A percentile compares a stretch with the other conserved stretches of the same genome.
phyloP scores from a whole-genome alignment of 257 asterid species.

The Catharanthus roseus region DNA sequence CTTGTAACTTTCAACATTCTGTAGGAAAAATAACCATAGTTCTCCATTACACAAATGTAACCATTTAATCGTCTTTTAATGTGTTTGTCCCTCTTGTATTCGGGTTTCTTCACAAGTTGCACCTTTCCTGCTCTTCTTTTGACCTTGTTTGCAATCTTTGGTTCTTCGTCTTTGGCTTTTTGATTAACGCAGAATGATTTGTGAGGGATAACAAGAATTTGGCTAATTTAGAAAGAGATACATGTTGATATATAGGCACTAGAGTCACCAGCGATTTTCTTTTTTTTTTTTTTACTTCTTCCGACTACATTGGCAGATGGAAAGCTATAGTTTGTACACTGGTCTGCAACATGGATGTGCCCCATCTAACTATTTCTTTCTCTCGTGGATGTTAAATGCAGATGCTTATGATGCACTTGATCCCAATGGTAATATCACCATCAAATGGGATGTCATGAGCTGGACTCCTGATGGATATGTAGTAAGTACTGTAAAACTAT shows the following conservation, averaged over 20 bases:
- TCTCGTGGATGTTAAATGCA: slow-evolving; percentile 22
- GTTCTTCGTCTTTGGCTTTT: not conserved
- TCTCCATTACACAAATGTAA: too few species aligned
- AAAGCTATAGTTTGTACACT: not conserved
- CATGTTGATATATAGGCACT: not conserved
- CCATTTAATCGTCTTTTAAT: too few species aligned
- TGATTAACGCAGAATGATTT: not conserved
- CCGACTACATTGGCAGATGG: not conserved
- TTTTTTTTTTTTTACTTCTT: not conserved
- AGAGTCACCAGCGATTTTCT: not conserved
- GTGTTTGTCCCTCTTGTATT: too few species aligned
- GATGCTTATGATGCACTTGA: slow-evolving; percentile 57
- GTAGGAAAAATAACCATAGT: too few species aligned
- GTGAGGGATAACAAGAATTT: not conserved
- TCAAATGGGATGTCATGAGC: slow-evolving; percentile 52
- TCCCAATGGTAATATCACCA: slow-evolving; percentile 48
- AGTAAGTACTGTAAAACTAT: slow-evolving; percentile 27
- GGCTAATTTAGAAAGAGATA: not conserved
- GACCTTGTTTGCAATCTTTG: not conserved
- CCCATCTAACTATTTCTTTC: not conserved
- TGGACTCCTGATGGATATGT: slow-evolving; percentile 54
- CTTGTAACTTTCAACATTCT: not conserved
- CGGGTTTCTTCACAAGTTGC: not conserved
- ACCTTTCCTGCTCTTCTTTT: not conserved
- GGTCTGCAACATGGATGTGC: not conserved